A percentile compares a stretch with the other conserved stretches of the same genome.
phyloP scores from a whole-genome alignment of 169 alveolate genomes.

The Plasmodium ovale region DNA sequence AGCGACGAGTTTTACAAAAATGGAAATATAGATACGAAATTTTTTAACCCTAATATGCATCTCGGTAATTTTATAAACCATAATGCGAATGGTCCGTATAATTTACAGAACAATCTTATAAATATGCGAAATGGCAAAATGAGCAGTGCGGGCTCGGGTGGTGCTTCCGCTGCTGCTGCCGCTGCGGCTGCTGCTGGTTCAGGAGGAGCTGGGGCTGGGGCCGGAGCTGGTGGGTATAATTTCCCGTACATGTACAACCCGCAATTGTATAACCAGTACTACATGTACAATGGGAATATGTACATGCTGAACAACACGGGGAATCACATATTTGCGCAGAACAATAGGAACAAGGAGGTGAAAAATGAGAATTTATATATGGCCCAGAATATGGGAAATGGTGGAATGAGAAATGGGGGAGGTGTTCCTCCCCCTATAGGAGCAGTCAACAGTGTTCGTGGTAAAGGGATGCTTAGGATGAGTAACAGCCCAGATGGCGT shows the following conservation, averaged over 20 bases:
- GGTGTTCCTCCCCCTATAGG: no score
- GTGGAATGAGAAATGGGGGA: background rate
- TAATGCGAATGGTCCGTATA: background rate
- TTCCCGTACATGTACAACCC: conserved; percentile 61
- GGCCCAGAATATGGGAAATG: background rate
- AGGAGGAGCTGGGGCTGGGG: no score
- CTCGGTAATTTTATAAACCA: conserved; percentile 13
- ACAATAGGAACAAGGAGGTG: background rate
- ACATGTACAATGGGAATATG: conserved; percentile 66
- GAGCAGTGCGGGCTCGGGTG: no score
- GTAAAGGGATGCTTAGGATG: no score
- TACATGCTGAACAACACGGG: conserved; percentile 9
- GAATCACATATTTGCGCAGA: conserved; percentile 1
- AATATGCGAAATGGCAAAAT: conserved; percentile 6
- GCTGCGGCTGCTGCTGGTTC: no score
- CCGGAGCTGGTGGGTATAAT: conserved; percentile 20
- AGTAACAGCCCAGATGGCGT: background rate
- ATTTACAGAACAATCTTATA: conserved; percentile 2
- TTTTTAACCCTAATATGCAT: conserved; percentile 42
- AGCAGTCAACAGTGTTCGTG: no score
- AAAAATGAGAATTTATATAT: background rate
- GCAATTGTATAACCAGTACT: conserved; percentile 35
- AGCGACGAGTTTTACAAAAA: conserved; percentile 25
- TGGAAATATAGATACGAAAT: conserved; percentile 12
- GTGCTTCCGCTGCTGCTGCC: no score